These are phyloP conservation scores for Eucalyptus cloeziana DNA, from an alignment of 345 rosid species.

Conservation along the genomic window DNA sequence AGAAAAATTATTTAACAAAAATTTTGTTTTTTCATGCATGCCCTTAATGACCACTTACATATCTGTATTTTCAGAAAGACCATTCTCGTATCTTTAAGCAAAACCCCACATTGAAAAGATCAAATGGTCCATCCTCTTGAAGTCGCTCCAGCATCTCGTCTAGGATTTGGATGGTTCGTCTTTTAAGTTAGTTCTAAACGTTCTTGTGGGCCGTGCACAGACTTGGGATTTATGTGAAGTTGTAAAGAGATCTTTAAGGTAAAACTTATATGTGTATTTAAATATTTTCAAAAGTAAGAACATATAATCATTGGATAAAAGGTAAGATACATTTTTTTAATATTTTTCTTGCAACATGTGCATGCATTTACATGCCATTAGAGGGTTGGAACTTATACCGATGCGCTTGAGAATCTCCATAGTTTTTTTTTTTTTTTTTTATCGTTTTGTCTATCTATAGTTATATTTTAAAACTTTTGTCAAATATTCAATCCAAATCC, in stretches of 20 bases:
- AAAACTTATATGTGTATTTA: not conserved
- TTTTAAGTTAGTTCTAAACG: not conserved
- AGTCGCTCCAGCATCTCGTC: not conserved
- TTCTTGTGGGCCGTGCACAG: accelerated
- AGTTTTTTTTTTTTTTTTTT: too few relatives aligned
- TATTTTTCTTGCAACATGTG: not conserved
- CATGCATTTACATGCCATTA: not conserved
- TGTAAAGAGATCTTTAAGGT: not conserved
- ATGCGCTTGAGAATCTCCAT: not conserved
- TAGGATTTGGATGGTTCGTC: not conserved
- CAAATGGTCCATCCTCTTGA: not conserved
- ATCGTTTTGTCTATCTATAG: not conserved
- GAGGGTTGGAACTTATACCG: not conserved
- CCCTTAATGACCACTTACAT: not conserved
- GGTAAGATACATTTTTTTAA: not conserved
- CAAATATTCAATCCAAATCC: not conserved
- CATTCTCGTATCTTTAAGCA: not conserved
- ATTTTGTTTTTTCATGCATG: too few relatives aligned
- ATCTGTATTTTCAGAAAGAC: not conserved
- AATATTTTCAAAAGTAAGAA: not conserved
- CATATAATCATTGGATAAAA: not conserved
- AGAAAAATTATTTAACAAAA: too few relatives aligned
- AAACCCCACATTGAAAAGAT: not conserved
- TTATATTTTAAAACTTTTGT: not conserved
- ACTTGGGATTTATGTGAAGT: not conserved